Conservation (phyloP, 495 filamentous ascomycete genomes). For the Trichoderma parareesei region DNA sequence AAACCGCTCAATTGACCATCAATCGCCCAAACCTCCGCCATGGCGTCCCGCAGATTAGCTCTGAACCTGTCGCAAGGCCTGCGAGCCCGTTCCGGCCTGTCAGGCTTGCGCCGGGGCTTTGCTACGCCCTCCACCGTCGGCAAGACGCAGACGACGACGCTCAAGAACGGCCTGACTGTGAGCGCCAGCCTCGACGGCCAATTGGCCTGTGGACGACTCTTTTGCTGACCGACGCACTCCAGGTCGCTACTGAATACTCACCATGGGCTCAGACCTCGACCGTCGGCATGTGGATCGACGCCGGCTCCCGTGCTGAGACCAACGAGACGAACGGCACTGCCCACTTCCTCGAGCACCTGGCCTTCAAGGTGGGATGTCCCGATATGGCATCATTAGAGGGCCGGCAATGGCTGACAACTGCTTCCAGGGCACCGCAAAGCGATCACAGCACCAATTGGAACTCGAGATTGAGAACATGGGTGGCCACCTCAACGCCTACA, state of each 20-base stretch:
- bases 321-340: constrained; percentile 98
- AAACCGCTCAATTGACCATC: constrained; percentile 38
- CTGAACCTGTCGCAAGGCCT: constrained; percentile 80
- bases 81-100: constrained; percentile 70
- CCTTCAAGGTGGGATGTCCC: constrained; percentile 75
- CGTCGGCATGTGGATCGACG: constrained; percentile 98
- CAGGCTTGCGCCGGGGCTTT: constrained; percentile 70
- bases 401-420: constrained; percentile 17
- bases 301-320: constrained; percentile 95
- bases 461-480: constrained; percentile 99
- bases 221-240: constrained; percentile 30
- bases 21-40: constrained; percentile 42
- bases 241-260: constrained; percentile 97
- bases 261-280: constrained; percentile 98
- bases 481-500: constrained; percentile 98
- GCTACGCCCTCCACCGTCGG: constrained; percentile 68
- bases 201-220: constrained; percentile 19
- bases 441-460: constrained; percentile 92
- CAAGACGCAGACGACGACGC: constrained; percentile 88
- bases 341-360: constrained; percentile 98
- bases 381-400: constrained; percentile 6
- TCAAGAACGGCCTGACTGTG: constrained; percentile 97
- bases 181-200: constrained; percentile 29
- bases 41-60: constrained; percentile 92
- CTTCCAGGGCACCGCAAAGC: constrained; percentile 72